Conservation (phyloP, 2,329 filamentous ascomycete genomes). For the Cytospora piceae region DNA sequence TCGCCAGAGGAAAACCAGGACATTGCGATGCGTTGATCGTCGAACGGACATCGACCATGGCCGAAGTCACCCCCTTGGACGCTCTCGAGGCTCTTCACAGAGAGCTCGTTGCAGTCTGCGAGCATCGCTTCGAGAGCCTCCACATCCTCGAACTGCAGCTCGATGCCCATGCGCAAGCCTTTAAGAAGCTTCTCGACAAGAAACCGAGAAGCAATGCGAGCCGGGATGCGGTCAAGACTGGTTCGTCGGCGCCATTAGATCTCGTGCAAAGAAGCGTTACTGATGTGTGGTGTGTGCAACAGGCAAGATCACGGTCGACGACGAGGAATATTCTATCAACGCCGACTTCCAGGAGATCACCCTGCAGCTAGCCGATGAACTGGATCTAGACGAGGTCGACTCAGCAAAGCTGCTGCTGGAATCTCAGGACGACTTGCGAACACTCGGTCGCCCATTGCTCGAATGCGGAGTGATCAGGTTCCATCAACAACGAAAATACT, state of each 20-base stretch:
- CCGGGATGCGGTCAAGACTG: slow-evolving; percentile 70
- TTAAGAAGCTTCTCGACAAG: slow-evolving; percentile 75
- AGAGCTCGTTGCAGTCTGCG: slow-evolving; percentile 77
- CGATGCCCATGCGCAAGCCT: slow-evolving; percentile 66
- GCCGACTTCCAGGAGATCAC: slow-evolving; percentile 83
- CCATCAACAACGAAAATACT: slow-evolving; percentile 80
- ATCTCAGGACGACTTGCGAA: slow-evolving; percentile 68
- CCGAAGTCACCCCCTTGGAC: slow-evolving; percentile 72
- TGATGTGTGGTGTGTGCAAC: slow-evolving; percentile 17
- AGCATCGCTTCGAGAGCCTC: slow-evolving; percentile 63
- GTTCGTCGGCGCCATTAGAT: slow-evolving; percentile 45
- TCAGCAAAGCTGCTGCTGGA: slow-evolving; percentile 77
- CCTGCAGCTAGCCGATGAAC: slow-evolving; percentile 80
- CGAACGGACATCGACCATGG: slow-evolving; percentile 56
- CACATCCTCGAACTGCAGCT: slow-evolving; percentile 74
- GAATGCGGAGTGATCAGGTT: slow-evolving; percentile 85
- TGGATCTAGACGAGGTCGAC: slow-evolving; percentile 88
- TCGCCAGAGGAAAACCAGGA: not conserved
- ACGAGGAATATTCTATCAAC: slow-evolving; percentile 79
- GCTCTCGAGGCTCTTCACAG: slow-evolving; percentile 83
- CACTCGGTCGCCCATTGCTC: slow-evolving; percentile 72
- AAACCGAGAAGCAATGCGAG: slow-evolving; percentile 74
- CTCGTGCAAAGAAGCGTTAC: slow-evolving; percentile 31
- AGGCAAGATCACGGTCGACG: slow-evolving; percentile 78
- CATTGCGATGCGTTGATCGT: slow-evolving; percentile 26